Conservation (phyloP, 2,329 filamentous ascomycete genomes). For the Lecanicillium sp. region DNA sequence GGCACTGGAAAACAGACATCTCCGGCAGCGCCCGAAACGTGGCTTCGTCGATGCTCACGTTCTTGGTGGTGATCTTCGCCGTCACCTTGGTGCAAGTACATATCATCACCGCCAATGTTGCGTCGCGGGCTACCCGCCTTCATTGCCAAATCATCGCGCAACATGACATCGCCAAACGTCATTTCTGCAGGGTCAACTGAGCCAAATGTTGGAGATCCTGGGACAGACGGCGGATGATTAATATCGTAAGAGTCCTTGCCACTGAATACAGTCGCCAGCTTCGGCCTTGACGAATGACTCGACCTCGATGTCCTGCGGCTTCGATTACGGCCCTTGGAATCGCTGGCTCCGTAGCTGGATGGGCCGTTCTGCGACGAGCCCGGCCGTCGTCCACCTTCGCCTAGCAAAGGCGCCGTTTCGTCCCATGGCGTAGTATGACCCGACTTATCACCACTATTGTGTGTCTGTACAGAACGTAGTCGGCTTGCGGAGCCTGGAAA, state of each 20-base stretch:
- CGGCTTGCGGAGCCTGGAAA: slow-evolving; percentile 23
- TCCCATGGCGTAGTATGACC: slow-evolving; percentile 33
- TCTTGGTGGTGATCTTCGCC: slow-evolving; percentile 17
- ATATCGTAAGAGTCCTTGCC: slow-evolving; percentile 47
- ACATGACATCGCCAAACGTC: slow-evolving; percentile 61
- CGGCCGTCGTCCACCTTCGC: slow-evolving; percentile 20
- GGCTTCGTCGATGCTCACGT: slow-evolving; percentile 29
- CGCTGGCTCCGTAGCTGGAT: slow-evolving; percentile 34
- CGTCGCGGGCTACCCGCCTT: slow-evolving; percentile 21
- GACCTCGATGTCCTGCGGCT: slow-evolving; percentile 45
- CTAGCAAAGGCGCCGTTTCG: slow-evolving; percentile 48
- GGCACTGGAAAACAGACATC: slow-evolving; percentile 88
- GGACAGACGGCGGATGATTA: slow-evolving; percentile 62
- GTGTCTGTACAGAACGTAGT: slow-evolving; percentile 24
- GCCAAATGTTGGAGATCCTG: slow-evolving; percentile 49
- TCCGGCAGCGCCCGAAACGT: slow-evolving; percentile 60
- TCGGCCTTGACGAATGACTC: slow-evolving; percentile 42
- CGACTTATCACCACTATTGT: slow-evolving; percentile 39
- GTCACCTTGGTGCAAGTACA: slow-evolving; percentile 20
- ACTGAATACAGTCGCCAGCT: slow-evolving; percentile 23
- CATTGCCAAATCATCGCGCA: slow-evolving; percentile 53
- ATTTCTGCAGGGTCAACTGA: slow-evolving; percentile 41
- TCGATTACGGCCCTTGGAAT: slow-evolving; percentile 24
- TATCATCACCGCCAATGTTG: slow-evolving; percentile 22
- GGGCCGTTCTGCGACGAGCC: slow-evolving; percentile 14